A percentile compares a stretch with the other conserved stretches of the same genome.
Conservation (phyloP, 257 asterid genomes). For the Gentiana straminea region DNA sequence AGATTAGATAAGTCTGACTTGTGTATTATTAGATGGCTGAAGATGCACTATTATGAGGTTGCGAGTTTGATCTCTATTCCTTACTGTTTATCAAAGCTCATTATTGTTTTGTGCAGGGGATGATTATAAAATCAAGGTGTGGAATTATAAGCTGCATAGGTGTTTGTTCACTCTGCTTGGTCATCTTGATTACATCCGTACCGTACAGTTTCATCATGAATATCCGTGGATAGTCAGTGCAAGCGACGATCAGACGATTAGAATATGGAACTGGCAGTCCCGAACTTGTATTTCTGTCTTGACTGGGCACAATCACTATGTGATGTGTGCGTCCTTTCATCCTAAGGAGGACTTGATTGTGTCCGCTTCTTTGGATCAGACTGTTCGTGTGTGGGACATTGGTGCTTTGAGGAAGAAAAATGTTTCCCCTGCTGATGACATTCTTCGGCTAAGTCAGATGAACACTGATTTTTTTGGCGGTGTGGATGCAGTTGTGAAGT, state of each 20-base stretch:
- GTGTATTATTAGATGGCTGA: too few species aligned
- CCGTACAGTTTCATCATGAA: conserved; percentile 97
- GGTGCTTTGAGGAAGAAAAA: conserved; percentile 88
- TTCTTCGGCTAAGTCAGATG: conserved; percentile 78
- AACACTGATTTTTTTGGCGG: conserved; percentile 94
- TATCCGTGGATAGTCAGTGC: conserved; percentile 98
- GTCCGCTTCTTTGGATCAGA: conserved; percentile 98
- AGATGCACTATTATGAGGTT: too few species aligned
- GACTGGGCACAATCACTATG: conserved; percentile 97
- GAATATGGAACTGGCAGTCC: conserved; percentile 99
- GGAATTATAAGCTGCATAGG: conserved; percentile 93
- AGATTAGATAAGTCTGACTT: too few species aligned
- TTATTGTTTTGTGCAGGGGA: conserved; percentile 50
- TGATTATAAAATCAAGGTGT: conserved; percentile 95
- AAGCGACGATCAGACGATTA: conserved; percentile 95
- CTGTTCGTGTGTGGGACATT: conserved; percentile 97
- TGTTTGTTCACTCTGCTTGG: conserved; percentile 97
- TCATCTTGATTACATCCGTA: conserved; percentile 93
- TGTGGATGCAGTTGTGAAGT: conserved; percentile 97
- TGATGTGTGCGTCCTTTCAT: conserved; percentile 95
- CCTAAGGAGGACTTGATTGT: conserved; percentile 96
- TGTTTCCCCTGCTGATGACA: conserved; percentile 94
- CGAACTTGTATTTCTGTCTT: conserved; percentile 89
- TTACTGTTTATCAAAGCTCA: too few species aligned
- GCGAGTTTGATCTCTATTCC: too few species aligned